Evolutionary conservation across 2,329 filamentous ascomycete genomes (phyloP).

Genomic region (Trichoderma atroviride): DNA sequence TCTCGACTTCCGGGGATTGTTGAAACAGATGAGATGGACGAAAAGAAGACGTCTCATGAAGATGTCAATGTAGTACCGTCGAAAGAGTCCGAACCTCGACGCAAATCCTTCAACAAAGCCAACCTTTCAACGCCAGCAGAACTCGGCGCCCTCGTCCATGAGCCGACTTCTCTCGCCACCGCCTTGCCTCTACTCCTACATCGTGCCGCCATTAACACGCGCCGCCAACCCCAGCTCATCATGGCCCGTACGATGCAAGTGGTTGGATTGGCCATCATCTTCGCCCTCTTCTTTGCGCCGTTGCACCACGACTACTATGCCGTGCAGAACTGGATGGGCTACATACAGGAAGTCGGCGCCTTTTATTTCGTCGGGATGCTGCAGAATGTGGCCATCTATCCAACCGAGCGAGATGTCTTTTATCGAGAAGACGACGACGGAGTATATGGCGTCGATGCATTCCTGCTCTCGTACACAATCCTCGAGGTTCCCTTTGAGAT

Average conservation of each 20-base stretch:
- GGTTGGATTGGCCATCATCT: slow-evolving; percentile 62
- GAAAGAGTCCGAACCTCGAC: slow-evolving; percentile 30
- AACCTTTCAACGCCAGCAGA: slow-evolving; percentile 68
- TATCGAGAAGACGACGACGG: slow-evolving; percentile 75
- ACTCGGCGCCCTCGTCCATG: slow-evolving; percentile 67
- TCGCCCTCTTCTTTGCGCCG: slow-evolving; percentile 71
- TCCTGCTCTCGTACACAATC: slow-evolving; percentile 69
- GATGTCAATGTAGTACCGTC: not conserved
- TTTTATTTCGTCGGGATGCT: slow-evolving; percentile 78
- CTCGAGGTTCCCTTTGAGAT: slow-evolving; percentile 75
- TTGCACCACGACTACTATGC: slow-evolving; percentile 68
- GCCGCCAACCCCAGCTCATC: slow-evolving; percentile 65
- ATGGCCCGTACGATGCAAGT: slow-evolving; percentile 70
- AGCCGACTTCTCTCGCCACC: slow-evolving; percentile 61
- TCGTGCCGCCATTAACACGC: slow-evolving; percentile 69
- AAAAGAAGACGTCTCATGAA: slow-evolving; percentile 24
- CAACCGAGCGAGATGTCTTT: slow-evolving; percentile 72
- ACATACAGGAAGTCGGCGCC: slow-evolving; percentile 70
- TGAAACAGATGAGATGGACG: slow-evolving; percentile 36
- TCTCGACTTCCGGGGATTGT: slow-evolving; percentile 35
- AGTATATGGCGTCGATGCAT: slow-evolving; percentile 70
- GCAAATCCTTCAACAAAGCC: slow-evolving; percentile 47
- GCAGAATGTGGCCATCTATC: slow-evolving; percentile 76
- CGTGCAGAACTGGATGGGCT: slow-evolving; percentile 72
- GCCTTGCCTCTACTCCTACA: slow-evolving; percentile 70